These are phyloP conservation scores for Coniferiporia sulphurascens DNA, from an alignment of 1,284 basidiomycete species.

Conservation along the genomic window DNA sequence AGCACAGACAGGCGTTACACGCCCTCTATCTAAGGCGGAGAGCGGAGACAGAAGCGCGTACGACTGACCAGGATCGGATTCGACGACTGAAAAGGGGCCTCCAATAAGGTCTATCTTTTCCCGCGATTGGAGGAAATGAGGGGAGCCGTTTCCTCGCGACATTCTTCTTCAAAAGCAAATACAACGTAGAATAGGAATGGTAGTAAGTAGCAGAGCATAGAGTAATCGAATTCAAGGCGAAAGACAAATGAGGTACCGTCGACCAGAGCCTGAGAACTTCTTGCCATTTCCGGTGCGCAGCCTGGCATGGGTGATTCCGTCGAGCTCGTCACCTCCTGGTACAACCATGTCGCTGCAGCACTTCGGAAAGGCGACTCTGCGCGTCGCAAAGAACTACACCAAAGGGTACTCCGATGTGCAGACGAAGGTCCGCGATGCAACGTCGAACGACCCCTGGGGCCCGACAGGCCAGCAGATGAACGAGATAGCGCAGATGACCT, in stretches of 20 bases:
- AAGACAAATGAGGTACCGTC: not conserved
- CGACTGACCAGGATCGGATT: constrained; percentile 52
- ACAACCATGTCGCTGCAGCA: constrained; percentile 45
- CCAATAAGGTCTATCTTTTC: constrained; percentile 41
- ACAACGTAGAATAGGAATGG: too few species aligned
- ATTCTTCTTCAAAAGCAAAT: not conserved
- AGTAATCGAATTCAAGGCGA: not conserved
- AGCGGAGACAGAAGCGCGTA: not conserved
- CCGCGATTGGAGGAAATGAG: not conserved
- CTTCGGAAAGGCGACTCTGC: constrained; percentile 75
- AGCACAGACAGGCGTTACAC: not conserved
- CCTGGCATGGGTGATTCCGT: not conserved
- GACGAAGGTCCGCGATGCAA: constrained; percentile 95
- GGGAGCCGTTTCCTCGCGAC: not conserved
- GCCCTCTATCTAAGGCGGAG: not conserved
- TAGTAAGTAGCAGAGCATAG: not conserved
- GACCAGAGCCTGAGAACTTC: not conserved
- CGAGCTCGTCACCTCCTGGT: not conserved
- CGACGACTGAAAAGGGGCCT: constrained; percentile 54
- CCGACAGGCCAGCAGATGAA: constrained; percentile 99
- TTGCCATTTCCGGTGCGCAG: not conserved
- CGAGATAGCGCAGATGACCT: constrained; percentile 95
- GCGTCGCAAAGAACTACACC: constrained; percentile 92
- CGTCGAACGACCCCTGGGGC: constrained; percentile 99
- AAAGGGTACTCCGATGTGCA: constrained; percentile 94